Conservation (phyloP, 208 protist species). For the Leishmania amazonensis region DNA sequence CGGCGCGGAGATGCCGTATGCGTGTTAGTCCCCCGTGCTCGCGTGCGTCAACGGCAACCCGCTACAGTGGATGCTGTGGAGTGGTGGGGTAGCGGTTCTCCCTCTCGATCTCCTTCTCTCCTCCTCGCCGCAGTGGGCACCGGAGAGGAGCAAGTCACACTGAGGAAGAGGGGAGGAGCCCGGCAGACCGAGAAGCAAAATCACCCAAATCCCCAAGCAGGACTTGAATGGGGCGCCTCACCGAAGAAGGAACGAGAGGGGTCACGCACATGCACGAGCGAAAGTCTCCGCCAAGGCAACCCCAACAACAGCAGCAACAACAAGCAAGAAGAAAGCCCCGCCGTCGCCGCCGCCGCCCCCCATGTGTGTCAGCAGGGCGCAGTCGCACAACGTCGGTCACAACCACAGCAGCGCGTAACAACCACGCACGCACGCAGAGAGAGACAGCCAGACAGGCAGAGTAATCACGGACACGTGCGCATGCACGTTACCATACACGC, state of each 20-base stretch:
- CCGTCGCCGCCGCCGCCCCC: background rate
- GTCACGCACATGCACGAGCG: background rate
- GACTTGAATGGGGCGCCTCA: background rate
- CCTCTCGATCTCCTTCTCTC: background rate
- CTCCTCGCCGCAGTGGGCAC: too few species aligned
- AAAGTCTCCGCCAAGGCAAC: background rate
- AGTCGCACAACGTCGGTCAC: background rate
- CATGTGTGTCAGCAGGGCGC: background rate
- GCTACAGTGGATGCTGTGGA: background rate
- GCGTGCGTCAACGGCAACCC: background rate
- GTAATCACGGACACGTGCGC: background rate
- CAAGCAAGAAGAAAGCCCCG: background rate
- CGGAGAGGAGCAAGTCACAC: too few species aligned
- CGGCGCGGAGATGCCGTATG: conserved; percentile 1
- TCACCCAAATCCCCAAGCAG: background rate
- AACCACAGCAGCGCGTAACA: conserved; percentile 14
- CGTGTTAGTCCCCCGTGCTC: background rate
- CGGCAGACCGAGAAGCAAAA: background rate
- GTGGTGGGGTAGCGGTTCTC: background rate
- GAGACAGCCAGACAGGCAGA: conserved; percentile 16
- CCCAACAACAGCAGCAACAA: background rate
- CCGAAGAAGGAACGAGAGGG: background rate
- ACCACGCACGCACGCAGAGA: conserved; percentile 9
- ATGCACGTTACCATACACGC: background rate
- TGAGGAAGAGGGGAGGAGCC: too few species aligned